Conservation (phyloP, 2,329 filamentous ascomycete species). For the Metarhizium sp. region DNA sequence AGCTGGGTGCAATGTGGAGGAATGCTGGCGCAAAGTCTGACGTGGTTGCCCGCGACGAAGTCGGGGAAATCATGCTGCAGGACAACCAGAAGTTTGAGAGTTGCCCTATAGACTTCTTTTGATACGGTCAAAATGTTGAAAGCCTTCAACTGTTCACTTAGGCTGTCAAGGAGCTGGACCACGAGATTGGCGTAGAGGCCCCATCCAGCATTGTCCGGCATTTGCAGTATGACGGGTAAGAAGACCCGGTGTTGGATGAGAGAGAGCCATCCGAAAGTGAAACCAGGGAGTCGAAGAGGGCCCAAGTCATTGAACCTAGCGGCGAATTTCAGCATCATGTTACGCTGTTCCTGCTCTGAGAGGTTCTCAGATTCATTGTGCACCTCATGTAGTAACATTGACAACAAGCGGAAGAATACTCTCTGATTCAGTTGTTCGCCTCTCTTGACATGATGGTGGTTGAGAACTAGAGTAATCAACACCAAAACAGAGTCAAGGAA, state of each 20-base stretch:
- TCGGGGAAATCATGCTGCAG: constrained; percentile 93
- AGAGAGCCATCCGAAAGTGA: constrained; percentile 75
- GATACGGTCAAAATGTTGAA: constrained; percentile 58
- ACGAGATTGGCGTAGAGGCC: constrained; percentile 63
- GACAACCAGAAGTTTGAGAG: constrained; percentile 72
- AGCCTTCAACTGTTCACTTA: constrained; percentile 72
- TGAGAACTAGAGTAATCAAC: constrained; percentile 71
- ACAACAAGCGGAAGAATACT: constrained; percentile 86
- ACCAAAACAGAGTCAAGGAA: constrained; percentile 73
- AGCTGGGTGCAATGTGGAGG: constrained; percentile 79
- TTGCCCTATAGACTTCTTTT: constrained; percentile 77
- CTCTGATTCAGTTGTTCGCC: constrained; percentile 78
- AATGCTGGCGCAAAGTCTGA: constrained; percentile 70
- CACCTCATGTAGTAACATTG: constrained; percentile 70
- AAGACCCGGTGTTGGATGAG: constrained; percentile 80
- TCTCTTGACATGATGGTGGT: constrained; percentile 73
- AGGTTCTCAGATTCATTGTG: constrained; percentile 48
- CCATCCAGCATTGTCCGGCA: constrained; percentile 66
- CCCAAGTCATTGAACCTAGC: constrained; percentile 63
- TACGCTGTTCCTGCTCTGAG: constrained; percentile 51
- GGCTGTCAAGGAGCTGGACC: constrained; percentile 60
- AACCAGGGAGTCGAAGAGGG: constrained; percentile 69
- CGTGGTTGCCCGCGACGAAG: constrained; percentile 81
- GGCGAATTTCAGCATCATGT: constrained; percentile 64
- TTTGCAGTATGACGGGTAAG: constrained; percentile 64